These are phyloP conservation scores for Pterulicium gracile DNA, from an alignment of 1,284 basidiomycete species.

Conservation along the genomic window DNA sequence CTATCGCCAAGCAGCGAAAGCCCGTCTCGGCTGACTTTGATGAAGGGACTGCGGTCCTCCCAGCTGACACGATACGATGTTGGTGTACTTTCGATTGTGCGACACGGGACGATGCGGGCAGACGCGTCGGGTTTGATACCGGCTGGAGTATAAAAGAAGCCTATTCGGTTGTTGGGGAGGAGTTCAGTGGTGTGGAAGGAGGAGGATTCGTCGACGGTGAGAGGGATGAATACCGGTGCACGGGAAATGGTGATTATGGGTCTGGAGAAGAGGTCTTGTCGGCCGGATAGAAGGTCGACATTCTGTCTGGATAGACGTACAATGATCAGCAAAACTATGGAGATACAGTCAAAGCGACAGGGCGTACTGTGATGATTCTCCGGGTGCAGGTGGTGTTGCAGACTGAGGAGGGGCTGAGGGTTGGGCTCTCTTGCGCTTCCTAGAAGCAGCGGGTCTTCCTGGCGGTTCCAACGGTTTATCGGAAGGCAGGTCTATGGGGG, in stretches of 20 bases:
- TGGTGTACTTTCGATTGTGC: conserved; percentile 72
- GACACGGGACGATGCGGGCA: conserved; percentile 39
- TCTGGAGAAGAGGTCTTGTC: conserved; percentile 52
- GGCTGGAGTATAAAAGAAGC: conserved; percentile 74
- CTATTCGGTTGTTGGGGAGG: conserved; percentile 62
- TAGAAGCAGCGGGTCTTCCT: background rate
- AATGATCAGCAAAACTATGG: conserved; percentile 5
- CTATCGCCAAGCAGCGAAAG: conserved; percentile 72
- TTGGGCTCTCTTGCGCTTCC: conserved; percentile 1
- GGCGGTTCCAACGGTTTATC: too few relatives aligned
- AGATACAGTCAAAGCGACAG: conserved; percentile 3
- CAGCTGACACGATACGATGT: conserved; percentile 62
- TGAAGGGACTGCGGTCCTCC: conserved; percentile 77
- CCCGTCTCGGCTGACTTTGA: conserved; percentile 78
- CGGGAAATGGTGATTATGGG: conserved; percentile 63
- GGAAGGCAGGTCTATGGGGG: too few relatives aligned
- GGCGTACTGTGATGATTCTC: conserved; percentile 23
- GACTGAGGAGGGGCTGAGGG: background rate
- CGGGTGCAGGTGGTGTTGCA: background rate
- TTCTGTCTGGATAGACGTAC: conserved; percentile 11
- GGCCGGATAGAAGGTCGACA: conserved; percentile 44
- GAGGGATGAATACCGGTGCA: conserved; percentile 52
- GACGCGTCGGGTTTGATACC: conserved; percentile 58
- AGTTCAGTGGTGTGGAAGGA: conserved; percentile 56
- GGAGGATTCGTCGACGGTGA: conserved; percentile 33